phyloP scores from a whole-genome alignment of 768 basidiomycete species.

The Cyclocybe aegerita region DNA sequence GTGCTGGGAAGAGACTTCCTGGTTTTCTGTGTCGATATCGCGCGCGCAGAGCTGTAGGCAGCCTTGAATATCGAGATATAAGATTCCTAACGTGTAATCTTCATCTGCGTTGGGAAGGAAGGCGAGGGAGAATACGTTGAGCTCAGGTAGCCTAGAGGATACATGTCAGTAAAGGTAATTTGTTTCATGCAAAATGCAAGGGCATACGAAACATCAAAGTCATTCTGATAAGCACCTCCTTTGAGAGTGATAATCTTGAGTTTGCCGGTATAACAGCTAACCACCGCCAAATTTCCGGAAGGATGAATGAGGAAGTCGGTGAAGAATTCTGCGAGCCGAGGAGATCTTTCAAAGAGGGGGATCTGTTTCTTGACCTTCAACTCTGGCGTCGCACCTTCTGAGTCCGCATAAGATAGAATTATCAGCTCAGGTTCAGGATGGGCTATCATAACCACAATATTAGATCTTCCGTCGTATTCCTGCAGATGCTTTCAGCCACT shows the following conservation, averaged over 20 bases:
- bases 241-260: slow-evolving; percentile 63
- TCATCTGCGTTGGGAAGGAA: slow-evolving; percentile 52
- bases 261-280: slow-evolving; percentile 68
- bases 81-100: slow-evolving; percentile 58
- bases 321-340: slow-evolving; percentile 70
- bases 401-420: slow-evolving; percentile 52
- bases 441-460: slow-evolving; percentile 67
- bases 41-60: slow-evolving; percentile 65
- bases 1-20: slow-evolving; percentile 48
- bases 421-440: slow-evolving; percentile 77
- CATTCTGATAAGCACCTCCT: slow-evolving; percentile 50
- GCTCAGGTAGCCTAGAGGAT: slow-evolving; percentile 52
- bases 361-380: slow-evolving; percentile 45
- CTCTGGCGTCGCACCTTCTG: slow-evolving; percentile 28
- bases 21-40: slow-evolving; percentile 46
- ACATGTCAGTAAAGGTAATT: slow-evolving; percentile 1
- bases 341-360: slow-evolving; percentile 53
- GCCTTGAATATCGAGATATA: slow-evolving; percentile 63
- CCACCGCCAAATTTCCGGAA: slow-evolving; percentile 57
- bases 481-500: slow-evolving; percentile 12
- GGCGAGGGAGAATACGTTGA: slow-evolving; percentile 65
- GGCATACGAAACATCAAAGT: slow-evolving; percentile 67
- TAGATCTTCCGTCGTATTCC: slow-evolving; percentile 39
- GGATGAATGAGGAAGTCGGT: slow-evolving; percentile 69
- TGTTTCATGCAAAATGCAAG: background rate